Evolutionary conservation across 2,329 filamentous ascomycete species (phyloP).

Genomic region (Claviceps maximensis): DNA sequence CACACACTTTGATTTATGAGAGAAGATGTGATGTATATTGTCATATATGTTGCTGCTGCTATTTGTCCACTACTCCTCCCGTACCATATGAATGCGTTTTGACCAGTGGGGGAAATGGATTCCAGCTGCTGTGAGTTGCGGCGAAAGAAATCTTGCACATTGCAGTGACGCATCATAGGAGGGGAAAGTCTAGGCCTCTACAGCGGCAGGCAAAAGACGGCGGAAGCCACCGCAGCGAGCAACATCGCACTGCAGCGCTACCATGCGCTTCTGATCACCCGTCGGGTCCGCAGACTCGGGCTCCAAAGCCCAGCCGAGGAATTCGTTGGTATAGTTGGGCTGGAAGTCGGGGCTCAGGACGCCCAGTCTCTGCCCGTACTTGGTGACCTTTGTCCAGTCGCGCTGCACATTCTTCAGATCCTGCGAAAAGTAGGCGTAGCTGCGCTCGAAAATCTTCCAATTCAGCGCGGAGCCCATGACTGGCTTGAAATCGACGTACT

Average conservation of each 20-base stretch:
- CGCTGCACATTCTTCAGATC: constrained; percentile 62
- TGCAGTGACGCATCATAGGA: too few relatives aligned
- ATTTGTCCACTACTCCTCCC: too few relatives aligned
- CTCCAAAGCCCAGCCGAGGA: constrained; percentile 52
- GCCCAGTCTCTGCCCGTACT: constrained; percentile 60
- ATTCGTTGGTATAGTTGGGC: constrained; percentile 65
- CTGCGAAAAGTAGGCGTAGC: constrained; percentile 61
- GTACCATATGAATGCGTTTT: too few relatives aligned
- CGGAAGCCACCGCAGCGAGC: constrained; percentile 52
- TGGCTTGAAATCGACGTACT: constrained; percentile 61
- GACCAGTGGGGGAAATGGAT: too few relatives aligned
- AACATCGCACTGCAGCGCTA: constrained; percentile 52
- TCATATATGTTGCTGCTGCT: too few relatives aligned
- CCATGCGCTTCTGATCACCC: constrained; percentile 66
- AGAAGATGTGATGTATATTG: too few relatives aligned
- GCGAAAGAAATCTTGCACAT: too few relatives aligned
- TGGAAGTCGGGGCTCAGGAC: constrained; percentile 50
- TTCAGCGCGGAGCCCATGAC: constrained; percentile 55
- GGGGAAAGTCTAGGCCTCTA: constrained; percentile 2
- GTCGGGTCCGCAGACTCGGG: constrained; percentile 52
- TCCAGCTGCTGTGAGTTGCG: too few relatives aligned
- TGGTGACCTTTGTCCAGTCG: constrained; percentile 68
- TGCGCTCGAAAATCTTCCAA: constrained; percentile 68
- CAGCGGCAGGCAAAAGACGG: constrained; percentile 21
- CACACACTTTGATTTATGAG: too few relatives aligned